Base-by-base conservation (phyloP, 768 basidiomycete species). In the Mycena capillaripes region DNA sequence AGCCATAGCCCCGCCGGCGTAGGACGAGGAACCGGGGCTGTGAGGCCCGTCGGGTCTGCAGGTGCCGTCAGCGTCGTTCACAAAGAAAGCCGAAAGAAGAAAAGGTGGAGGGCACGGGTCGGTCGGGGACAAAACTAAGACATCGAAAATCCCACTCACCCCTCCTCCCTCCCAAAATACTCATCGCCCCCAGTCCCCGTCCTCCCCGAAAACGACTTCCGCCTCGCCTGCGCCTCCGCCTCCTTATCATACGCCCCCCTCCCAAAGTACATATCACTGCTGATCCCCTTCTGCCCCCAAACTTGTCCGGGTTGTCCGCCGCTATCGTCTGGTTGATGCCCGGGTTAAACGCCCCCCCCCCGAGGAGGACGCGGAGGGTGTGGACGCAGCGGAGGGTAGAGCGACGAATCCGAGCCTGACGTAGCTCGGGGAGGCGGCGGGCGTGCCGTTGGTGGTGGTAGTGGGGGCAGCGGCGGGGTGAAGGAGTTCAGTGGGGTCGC, bases 221-320 rank as follows among this genome's bases (percentile, higher is more conserved):
- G 85, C 3, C 97, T 91, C 14, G 88, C 82, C 78, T 95, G 93
- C 7, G 97, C 97, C 82, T 98, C 96, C 4, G 90, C 86, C 42
- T 81, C 77, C 2, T 95, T 90, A 79, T 99, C 97, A 83, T 98
- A 98, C 25, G 91, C 81, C 59, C 94, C 93, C 48, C 97, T 90
- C 27, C 93, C 96, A 80, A 99, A 99, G 86, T 93, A 98, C 95
- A 97, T 96, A 79, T 99, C 98, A 4, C 96, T 97, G 7, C 97
- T 98, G 80, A 99, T 99, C 64, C 90, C 96, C 80, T 98, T 99
- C 80, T 99, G 98, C 70, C 78, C 81, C 2, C 96, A 95, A 80
- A 99, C 53, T 90, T 5, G 91, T 96, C 0, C 92, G 91, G 30
- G 62, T 94, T 90, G 60, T 91, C 92, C 6, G 56, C 80, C 29